Evolutionary conservation across 2,329 filamentous ascomycete genomes (phyloP), one percentile per base, ranked within the genome.

Genomic region (Stromatinia cepivora): DNA sequence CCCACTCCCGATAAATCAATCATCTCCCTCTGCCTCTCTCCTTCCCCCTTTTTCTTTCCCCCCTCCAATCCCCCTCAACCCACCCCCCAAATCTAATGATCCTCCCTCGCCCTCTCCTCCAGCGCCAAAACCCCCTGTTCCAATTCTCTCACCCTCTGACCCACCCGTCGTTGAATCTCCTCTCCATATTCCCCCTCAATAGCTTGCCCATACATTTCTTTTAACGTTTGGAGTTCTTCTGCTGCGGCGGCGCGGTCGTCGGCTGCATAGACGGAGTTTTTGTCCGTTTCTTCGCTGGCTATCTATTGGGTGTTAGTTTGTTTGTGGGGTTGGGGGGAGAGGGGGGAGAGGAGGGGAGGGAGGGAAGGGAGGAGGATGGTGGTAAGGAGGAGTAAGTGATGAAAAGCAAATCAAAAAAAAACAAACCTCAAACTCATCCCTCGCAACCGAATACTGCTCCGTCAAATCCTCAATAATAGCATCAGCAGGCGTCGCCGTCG

Each of bases 231-330:
- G 62, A 83, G 74, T 7, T 82, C 82, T 67, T 83, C 81, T 42
- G 82, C 80, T 4, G 82, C 81, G 5, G 81, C 81, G 48, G 79
- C 79, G 4, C 82, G 79, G 72, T 84, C 82, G 0, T 79, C 82
- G 15, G 79, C 79, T 1, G 81, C 82, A 74, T 83, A 84, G 67
- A 82, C 80, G 3, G 81, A 81, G 1, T 79, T 76, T 42, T 76
- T 77, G 53, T 82, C 79, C 1, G 82, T 83, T 71, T 81, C 82
- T 67, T 84, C 82, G 0, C 79, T 79, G 4, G 82, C 82, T 71
- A 84, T 84, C 76, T 62, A 4, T 1, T 9, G 7, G 8, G 4
- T 11, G 45, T 61, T 34, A 62, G 59, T 25, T 15, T 1, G 20
- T 17, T 4, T 2, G 17, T 6, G 11, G 4, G 25, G 4, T 22